phyloP scores from a whole-genome alignment of 2,329 filamentous ascomycete genomes.

The Nigrograna mackinnonii region DNA sequence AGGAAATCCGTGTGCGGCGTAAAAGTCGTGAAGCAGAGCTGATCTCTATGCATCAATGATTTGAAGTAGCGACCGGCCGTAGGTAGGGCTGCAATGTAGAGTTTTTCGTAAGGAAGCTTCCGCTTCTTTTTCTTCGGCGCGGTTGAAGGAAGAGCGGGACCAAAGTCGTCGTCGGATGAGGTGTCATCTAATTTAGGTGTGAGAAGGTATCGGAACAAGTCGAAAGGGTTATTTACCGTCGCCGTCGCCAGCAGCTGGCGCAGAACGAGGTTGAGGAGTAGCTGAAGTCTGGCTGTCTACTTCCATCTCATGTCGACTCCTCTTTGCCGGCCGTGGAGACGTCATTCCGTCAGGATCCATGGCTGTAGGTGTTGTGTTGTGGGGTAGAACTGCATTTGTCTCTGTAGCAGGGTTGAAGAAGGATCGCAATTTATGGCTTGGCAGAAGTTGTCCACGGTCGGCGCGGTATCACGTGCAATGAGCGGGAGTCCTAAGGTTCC shows the following conservation, averaged over 20 bases:
- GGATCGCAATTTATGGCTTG: neutral
- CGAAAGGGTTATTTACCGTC: no score
- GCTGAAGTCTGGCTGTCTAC: constrained; percentile 15
- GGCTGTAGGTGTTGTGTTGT: neutral
- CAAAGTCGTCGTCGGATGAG: constrained; percentile 86
- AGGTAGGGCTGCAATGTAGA: constrained; percentile 89
- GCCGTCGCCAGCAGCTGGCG: constrained; percentile 11
- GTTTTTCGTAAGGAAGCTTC: constrained; percentile 89
- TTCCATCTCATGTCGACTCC: constrained; percentile 25
- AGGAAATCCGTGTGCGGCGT: constrained; percentile 93
- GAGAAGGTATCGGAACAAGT: no score
- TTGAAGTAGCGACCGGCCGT: constrained; percentile 83
- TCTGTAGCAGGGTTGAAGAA: neutral
- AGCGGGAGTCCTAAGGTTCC: no score
- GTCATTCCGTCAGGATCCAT: constrained; percentile 12
- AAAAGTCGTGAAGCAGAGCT: constrained; percentile 83
- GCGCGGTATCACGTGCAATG: constrained; percentile 1
- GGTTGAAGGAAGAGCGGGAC: constrained; percentile 82
- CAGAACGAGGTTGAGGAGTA: no score
- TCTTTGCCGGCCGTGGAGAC: constrained; percentile 15
- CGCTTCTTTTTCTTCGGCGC: constrained; percentile 86
- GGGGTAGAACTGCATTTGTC: no score
- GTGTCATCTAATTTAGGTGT: constrained; percentile 48
- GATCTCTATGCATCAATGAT: constrained; percentile 98
- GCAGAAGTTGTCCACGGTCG: neutral